A percentile compares a stretch with the other conserved stretches of the same genome.
Conservation (phyloP, 2,329 filamentous ascomycete genomes). For the Hypoxylon sp. region DNA sequence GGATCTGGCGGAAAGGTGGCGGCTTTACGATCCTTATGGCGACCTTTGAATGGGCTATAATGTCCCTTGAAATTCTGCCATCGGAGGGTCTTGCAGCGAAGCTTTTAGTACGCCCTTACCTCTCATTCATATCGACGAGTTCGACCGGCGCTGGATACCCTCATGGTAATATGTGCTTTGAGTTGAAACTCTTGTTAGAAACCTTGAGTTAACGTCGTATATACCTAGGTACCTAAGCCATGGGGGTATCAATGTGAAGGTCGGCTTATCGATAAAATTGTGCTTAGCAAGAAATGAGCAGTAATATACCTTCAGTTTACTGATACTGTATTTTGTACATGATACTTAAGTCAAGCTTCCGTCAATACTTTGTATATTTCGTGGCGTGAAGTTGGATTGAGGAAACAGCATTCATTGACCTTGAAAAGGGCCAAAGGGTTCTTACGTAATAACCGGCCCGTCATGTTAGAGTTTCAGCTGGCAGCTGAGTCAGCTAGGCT, state of each 20-base stretch:
- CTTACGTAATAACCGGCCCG: not conserved
- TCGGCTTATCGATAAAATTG: not conserved
- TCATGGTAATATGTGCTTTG: too few species aligned
- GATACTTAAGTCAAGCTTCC: not conserved
- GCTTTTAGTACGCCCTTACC: not conserved
- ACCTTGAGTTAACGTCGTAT: too few species aligned
- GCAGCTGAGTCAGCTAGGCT: not conserved
- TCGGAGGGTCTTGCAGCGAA: not conserved
- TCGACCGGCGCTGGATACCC: too few species aligned
- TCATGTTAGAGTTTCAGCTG: not conserved
- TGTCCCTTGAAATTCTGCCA: not conserved
- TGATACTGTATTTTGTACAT: not conserved
- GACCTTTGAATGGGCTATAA: not conserved
- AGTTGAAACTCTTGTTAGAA: too few species aligned
- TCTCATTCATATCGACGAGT: not conserved
- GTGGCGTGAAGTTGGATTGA: not conserved
- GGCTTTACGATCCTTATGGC: not conserved
- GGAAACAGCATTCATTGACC: not conserved
- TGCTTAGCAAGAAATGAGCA: not conserved
- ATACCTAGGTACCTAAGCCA: too few species aligned
- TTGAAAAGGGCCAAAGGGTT: not conserved
- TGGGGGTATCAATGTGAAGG: too few species aligned
- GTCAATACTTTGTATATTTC: not conserved
- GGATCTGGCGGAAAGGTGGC: not conserved
- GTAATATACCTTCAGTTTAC: not conserved